Evolutionary conservation across 495 filamentous ascomycete genomes (phyloP), one percentile per base, ranked within the genome.

Genomic region (Margaritispora aquatica): DNA sequence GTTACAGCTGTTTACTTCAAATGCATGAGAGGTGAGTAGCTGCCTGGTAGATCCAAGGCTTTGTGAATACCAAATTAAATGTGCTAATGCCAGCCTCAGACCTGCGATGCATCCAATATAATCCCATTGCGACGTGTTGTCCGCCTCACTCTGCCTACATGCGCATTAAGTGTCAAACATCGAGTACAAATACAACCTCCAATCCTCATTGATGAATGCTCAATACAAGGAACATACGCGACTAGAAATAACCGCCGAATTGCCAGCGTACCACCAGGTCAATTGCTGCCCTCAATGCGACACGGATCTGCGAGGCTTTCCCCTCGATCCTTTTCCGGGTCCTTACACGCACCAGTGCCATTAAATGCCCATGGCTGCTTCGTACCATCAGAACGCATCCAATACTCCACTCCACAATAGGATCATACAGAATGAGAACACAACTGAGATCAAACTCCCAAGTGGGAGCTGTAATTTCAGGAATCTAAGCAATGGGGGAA

Each of bases 381-480:
- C 71, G 61, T 50, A 69, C 53, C 57, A 70, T 0, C 38, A 17
- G 15, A 44, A 8, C 3, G 38, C 19, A 44, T 67, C 74, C 59
- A 74, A 71, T 65, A 69, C 64, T 61, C 69, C 76, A 59, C 75
- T 77, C 66, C 75, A 75, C 67, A 75, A 79, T 65, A 77, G 79
- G 63, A 75, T 76, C 66, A 70, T 70, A 67, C 73, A 79, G 60
- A 68, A 70, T 57, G 71, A 71, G 27, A 46, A 66, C 36, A 58
- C 63, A 52, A 63, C 63, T 58, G 61, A 59, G 47, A 50, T 70
- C 13, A 64, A 61, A 59, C 74, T 80, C 50, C 80, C 80, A 2
- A 70, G 68, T 41, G 86, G 86, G 44, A 72, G 77, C 41, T 89
- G 86, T 75, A 84, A 85, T 69, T 86, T 77, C 68, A 79, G 77